A percentile compares a stretch with the other conserved stretches of the same genome.
These are phyloP conservation scores for Blastobotrys capitulatus DNA, from an alignment of 1,139 yeast genomes.

Conservation along the genomic window DNA sequence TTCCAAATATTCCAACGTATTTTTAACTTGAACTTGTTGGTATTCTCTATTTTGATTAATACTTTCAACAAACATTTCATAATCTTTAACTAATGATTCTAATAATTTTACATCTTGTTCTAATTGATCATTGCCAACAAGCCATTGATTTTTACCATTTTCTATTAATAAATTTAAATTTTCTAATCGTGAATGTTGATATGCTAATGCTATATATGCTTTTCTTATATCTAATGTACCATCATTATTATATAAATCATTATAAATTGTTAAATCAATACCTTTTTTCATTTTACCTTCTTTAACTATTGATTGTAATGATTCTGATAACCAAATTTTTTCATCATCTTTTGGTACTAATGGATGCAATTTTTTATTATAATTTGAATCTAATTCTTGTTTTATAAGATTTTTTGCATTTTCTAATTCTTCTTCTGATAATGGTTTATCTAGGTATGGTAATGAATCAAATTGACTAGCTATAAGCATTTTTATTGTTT, in stretches of 20 bases:
- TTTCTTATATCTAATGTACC: slow-evolving; percentile 17
- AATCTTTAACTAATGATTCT: slow-evolving; percentile 21
- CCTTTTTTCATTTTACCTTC: slow-evolving; percentile 29
- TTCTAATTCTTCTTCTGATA: slow-evolving; percentile 19
- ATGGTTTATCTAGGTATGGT: slow-evolving; percentile 22
- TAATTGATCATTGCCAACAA: slow-evolving; percentile 29
- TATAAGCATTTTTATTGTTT: slow-evolving; percentile 12
- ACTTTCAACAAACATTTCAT: slow-evolving; percentile 20
- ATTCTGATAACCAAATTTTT: slow-evolving; percentile 3
- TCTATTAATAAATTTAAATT: slow-evolving; percentile 25
- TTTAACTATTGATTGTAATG: slow-evolving; percentile 11
- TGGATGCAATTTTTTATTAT: slow-evolving; percentile 9
- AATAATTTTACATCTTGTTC: slow-evolving; percentile 23
- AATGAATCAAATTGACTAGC: slow-evolving; percentile 21
- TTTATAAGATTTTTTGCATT: slow-evolving; percentile 18
- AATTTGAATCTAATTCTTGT: slow-evolving; percentile 13
- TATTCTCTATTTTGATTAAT: slow-evolving; percentile 23
- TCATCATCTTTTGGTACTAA: slow-evolving; percentile 8
- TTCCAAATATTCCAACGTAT: slow-evolving; percentile 26
- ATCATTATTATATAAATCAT: slow-evolving; percentile 18
- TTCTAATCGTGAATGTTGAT: slow-evolving; percentile 28
- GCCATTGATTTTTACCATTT: slow-evolving; percentile 34
- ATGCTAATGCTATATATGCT: slow-evolving; percentile 28
- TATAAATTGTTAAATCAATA: slow-evolving; percentile 29
- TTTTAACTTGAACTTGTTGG: slow-evolving; percentile 22